Evolutionary conservation across 345 rosid species (phyloP), one percentile per base, ranked within the genome.

Genomic region (Dimocarpus longan): DNA sequence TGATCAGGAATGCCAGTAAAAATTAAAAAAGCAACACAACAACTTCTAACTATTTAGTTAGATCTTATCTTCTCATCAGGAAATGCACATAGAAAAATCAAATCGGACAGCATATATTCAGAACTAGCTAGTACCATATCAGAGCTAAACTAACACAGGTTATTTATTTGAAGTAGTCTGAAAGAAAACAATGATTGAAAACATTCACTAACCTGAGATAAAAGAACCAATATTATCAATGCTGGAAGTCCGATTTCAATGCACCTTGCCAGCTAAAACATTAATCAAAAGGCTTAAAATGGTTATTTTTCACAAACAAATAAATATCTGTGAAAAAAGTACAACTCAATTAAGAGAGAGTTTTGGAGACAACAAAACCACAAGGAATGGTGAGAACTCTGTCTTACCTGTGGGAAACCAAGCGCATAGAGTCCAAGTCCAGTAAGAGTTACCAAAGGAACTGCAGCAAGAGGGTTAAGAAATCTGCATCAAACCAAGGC

Each of bases 211-310:
- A 95, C 98, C 97, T 95, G 97, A 79, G 99, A 90, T 67, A 91
- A 46, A 48, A 95, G 39, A 80, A 92, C 88, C 75, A 93, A 78
- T 22, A 89, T 37, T 72, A 95, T 43, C 80, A 95, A 84, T 37
- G 94, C 92, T 8, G 96, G 99, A 50, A 93, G 96, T 67, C 97
- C 99, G 76, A 93, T 42, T 86, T 91, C 99, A 50, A 92, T 48
- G 73, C 99, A 93, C 78, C 72, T 92, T 4, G 97, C 96, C 76
- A 92, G 78, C 98, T 91, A 78, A 85, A 82, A 39, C 80, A 70
- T 77, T 70, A 79, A 79, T 12, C 46, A 76, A 70, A 19, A 81
- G 26, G 24, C 18, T 52, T 66, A 40, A 74, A 50, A 57, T 67
- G 28, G 63, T 50, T 42, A 84, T 32, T 63, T 63, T 54, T 62